Percentiles rank a stretch among this genome's conserved stretches.
Conservation (phyloP, 345 rosid genomes). For the Salix caprea region DNA sequence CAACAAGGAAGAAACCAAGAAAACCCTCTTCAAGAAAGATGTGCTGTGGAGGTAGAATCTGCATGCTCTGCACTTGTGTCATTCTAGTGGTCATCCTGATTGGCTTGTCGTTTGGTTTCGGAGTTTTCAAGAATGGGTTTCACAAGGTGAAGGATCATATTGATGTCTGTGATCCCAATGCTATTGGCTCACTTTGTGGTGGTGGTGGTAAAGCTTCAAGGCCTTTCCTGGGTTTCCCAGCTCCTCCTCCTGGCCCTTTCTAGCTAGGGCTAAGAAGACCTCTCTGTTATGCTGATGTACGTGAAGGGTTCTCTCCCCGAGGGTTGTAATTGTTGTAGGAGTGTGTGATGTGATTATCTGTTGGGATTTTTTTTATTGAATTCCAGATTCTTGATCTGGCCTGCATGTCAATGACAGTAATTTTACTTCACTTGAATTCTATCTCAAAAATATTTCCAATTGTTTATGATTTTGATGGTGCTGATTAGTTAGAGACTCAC, state of each 20-base stretch:
- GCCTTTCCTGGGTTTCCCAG: constrained; percentile 43
- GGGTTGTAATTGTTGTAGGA: not conserved
- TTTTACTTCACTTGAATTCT: not conserved
- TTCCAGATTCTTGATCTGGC: not conserved
- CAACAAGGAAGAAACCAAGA: not conserved
- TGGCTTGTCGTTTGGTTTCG: constrained; percentile 70
- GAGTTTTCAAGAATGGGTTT: constrained; percentile 71
- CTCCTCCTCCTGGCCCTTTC: constrained; percentile 37
- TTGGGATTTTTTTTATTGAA: not conserved
- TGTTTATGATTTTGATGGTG: not conserved
- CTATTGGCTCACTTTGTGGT: not conserved
- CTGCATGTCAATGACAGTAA: not conserved
- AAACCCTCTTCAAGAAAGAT: constrained; percentile 21
- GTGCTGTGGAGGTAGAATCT: constrained; percentile 62
- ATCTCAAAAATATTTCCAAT: not conserved
- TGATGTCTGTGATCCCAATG: constrained; percentile 41
- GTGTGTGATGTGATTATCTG: not conserved
- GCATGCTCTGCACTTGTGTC: constrained; percentile 73
- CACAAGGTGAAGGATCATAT: constrained; percentile 58
- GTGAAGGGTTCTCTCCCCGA: not conserved
- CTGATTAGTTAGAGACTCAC: not conserved
- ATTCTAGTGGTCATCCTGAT: constrained; percentile 55
- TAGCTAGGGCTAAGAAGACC: constrained; percentile 2
- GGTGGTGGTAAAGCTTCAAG: constrained; percentile 18
- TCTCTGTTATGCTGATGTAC: not conserved